Base-by-base conservation (phyloP, 768 basidiomycete species). In the Pleurotus citrinopileatus region DNA sequence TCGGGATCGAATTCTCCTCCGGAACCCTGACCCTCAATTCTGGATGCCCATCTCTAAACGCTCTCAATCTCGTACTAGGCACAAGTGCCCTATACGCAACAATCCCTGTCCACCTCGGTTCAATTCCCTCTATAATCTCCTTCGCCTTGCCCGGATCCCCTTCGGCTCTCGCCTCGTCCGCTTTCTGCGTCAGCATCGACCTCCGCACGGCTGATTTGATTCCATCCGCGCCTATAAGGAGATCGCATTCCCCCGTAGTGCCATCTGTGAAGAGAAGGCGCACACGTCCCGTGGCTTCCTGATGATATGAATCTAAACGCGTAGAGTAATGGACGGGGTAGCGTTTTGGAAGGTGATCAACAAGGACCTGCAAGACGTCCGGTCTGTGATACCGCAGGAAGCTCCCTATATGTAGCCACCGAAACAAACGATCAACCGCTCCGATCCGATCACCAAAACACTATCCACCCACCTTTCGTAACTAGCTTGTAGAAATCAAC, bases 311-410 rank as follows among this genome's bases (percentile, higher is more conserved):
- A 15, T 63, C 59, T 1, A 84, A 69, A 8, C 77, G 75, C 48
- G 76, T 79, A 10, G 70, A 69, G 4, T 73, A 70, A 50, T 74
- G 68, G 4, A 67, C 66, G 13, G 62, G 67, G 57, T 65, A 70
- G 0, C 63, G 63, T 1, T 70, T 55, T 1, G 67, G 59, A 28
- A 83, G 58, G 50, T 73, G 65, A 3, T 70, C 64, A 10, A 82
- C 61, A 17, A 84, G 64, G 13, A 70, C 70, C 20, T 66, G 59
- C 27, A 81, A 78, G 36, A 83, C 76, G 48, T 79, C 75, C 2
- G 78, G 73, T 12, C 81, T 75, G 60, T 82, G 81, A 55, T 83
- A 68, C n/a, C 64, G 63, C 25, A 59, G 57, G 37, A 68, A 64
- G 43, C 61, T 46, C 54, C 71, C 70, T 54, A 3, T 20, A 13